phyloP scores from a whole-genome alignment of 805 yeast species.

The Saccharomyces eubayanus region DNA sequence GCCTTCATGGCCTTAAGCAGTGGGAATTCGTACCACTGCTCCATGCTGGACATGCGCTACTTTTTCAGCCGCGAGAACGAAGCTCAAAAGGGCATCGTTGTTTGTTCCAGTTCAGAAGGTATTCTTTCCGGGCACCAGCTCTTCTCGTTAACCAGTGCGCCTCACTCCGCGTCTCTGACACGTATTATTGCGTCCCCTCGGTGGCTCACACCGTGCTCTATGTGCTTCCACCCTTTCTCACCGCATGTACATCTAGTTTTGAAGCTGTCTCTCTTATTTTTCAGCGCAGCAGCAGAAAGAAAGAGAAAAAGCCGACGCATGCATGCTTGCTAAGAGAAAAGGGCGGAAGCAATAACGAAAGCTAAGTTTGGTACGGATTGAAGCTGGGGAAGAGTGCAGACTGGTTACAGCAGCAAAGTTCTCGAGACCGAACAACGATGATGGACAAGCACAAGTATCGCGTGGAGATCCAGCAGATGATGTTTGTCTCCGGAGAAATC shows the following conservation, averaged over 20 bases:
- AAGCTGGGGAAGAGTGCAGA: background rate
- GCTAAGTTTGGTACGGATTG: background rate
- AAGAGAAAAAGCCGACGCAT: background rate
- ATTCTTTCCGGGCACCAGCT: too few species aligned
- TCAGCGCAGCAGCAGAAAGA: background rate
- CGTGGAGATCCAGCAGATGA: constrained; percentile 95
- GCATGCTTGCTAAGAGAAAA: background rate
- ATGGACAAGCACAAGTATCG: constrained; percentile 62
- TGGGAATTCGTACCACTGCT: too few species aligned
- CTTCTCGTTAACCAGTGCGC: too few species aligned
- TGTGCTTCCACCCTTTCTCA: background rate
- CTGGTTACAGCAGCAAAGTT: background rate
- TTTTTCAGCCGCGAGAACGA: too few species aligned
- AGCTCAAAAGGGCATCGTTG: too few species aligned
- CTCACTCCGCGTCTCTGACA: too few species aligned
- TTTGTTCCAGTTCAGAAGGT: too few species aligned
- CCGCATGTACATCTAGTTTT: background rate
- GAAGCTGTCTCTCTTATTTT: background rate
- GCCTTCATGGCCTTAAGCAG: too few species aligned
- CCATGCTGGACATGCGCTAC: too few species aligned
- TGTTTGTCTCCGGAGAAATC: constrained; percentile 95
- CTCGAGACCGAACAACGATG: constrained; percentile 4
- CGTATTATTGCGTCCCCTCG: background rate
- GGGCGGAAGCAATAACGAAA: background rate
- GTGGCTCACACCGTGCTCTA: background rate